Evolutionary conservation across 225 moss, liverwort and hornwort genomes (phyloP), one percentile per base, ranked within the genome.

Genomic region (Ulota crispa): DNA sequence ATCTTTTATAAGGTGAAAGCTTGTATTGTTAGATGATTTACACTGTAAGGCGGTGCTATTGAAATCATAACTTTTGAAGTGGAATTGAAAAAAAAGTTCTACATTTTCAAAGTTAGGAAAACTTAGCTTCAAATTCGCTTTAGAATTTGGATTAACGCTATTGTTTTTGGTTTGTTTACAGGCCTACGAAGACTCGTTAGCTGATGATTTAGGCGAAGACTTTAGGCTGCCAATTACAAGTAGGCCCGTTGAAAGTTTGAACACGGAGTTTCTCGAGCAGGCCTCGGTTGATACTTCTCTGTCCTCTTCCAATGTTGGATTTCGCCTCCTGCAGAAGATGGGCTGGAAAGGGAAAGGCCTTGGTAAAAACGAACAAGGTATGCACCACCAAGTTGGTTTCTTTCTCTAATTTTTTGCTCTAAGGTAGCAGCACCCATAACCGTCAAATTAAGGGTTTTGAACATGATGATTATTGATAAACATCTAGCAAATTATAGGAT

Each of bases 301-400:
- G 21, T 88, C 99, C 26, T 94, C 99, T 27, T 93, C 99, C 53
- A 99, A 99, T 75, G 80, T 96, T 63, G 99, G 99, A 68, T 99
- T 95, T 72, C 92, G 91, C 64, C 87, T 99, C 57, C 39, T 99
- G 85, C 99, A 99, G 85, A 99, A 96, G 70, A 99, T 99, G 99
- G 99, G 99, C 12, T 99, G 99, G 99, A 99, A 94, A 87, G 99
- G 99, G 19, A 96, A 93, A 89, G 99, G 99, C 47, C 92, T 99
- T 71, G 99, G 99, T 14, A 99, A 95, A 89, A 87, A 99, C 39
- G 99, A 99, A 79, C 99, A 99, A 95, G 98, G 97, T 97, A 82
- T 65, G 74, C 32, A 26, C 45, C 0, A 27, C 12, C 54, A 56
- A 47, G 71, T 32, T 28, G 20, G 8, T 65, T 59, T 23, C 31